Base-by-base conservation (phyloP, 2,329 filamentous ascomycete species). In the Trichophyton benhamiae region DNA sequence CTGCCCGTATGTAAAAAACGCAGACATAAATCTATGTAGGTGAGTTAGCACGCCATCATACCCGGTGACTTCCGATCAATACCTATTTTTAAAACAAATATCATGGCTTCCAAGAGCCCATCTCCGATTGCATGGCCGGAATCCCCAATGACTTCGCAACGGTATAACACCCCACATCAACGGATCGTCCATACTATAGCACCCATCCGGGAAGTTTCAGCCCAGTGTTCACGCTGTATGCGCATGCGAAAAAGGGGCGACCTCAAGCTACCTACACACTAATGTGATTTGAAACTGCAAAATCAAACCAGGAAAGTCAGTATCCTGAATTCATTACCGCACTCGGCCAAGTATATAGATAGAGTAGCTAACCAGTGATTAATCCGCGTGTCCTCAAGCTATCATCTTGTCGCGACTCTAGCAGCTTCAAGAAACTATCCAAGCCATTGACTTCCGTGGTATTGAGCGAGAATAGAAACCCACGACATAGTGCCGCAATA, bases 101-200 rank as follows among this genome's bases (percentile, higher is more conserved):
- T 99, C 94, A 72, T 96, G 89, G 68, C 91, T 95, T 25, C 89
- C 94, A 60, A 99, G 82, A 8, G 87, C 85, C 90, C 91, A 97
- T 72, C 94, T 84, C 69, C 91, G 80, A 71, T 91, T 94, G 67
- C 71, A 75, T 6, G 70, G 71, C 61, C 82, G 79, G 20, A 88
- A 83, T 63, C 86, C 83, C 69, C 88, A 84, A 65, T 83, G 78
- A 70, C 94, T 89, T 58, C 82, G 80, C 53, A 89, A 73, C 0
- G 94, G 94, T 3, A 99, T 77, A 41, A 90, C 83, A 17, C 92
- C 94, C 92, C 92, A 99, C 67, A 96, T 85, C 62, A 97, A 76
- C 27, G 94, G 94, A 76, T 99, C 94, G 75, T 99, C 94, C 68
- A 97, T 77, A 63, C 92, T 96, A 72, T 66, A 66, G 61, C 67